Evolutionary conservation across 371 early-diverging fungal genomes (phyloP).

Genomic region (Mucor saturninus): DNA sequence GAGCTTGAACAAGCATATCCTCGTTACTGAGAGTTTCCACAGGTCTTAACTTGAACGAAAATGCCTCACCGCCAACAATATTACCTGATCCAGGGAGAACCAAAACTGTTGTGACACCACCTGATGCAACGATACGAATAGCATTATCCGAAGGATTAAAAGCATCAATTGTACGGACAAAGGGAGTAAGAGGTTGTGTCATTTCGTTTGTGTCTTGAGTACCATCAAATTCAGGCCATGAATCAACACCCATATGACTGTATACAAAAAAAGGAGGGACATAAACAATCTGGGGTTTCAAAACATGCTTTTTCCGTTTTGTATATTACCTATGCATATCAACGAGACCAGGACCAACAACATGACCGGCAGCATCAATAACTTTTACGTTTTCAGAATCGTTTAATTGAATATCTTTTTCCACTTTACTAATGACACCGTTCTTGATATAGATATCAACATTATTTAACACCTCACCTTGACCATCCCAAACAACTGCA

Average conservation of each 20-base stretch:
- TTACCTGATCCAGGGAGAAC: constrained; percentile 82
- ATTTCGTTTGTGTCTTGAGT: constrained; percentile 72
- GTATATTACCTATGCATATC: constrained; percentile 72
- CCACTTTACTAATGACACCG: constrained; percentile 55
- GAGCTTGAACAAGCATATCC: constrained; percentile 68
- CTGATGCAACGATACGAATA: constrained; percentile 68
- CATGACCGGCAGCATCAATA: constrained; percentile 69
- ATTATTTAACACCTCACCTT: constrained; percentile 45
- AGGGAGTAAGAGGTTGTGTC: constrained; percentile 64
- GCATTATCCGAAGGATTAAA: constrained; percentile 68
- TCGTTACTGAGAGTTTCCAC: constrained; percentile 57
- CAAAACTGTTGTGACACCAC: constrained; percentile 78
- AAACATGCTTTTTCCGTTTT: too few relatives aligned
- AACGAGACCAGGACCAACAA: constrained; percentile 76
- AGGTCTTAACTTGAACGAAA: constrained; percentile 62
- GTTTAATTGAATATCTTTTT: constrained; percentile 30
- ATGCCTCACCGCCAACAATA: constrained; percentile 80
- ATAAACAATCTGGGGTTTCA: too few relatives aligned
- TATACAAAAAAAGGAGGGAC: background rate
- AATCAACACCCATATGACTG: constrained; percentile 64
- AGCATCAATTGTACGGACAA: constrained; percentile 60
- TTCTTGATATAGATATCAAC: constrained; percentile 57
- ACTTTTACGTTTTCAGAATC: constrained; percentile 26
- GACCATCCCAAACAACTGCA: constrained; percentile 67
- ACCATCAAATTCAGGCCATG: constrained; percentile 65